These are phyloP conservation scores for Petrea volubilis DNA, from an alignment of 257 asterid genomes.

Conservation along the genomic window DNA sequence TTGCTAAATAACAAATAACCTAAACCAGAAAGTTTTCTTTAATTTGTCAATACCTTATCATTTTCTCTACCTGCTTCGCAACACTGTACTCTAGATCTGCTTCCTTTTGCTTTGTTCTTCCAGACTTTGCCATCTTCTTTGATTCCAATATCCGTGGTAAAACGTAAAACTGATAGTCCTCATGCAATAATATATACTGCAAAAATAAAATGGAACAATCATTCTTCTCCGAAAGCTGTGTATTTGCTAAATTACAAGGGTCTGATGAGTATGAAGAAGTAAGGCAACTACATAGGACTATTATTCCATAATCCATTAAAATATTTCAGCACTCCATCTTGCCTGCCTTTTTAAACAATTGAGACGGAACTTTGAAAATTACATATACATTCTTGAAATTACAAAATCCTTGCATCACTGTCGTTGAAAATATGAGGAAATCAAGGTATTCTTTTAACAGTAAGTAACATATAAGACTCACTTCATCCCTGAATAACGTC, in stretches of 20 bases:
- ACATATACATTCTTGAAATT: neutral
- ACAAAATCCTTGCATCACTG: neutral
- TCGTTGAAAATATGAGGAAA: neutral
- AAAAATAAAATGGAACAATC: slow-evolving; percentile 21
- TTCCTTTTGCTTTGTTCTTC: slow-evolving; percentile 93
- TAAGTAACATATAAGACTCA: slow-evolving; percentile 43
- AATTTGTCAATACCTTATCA: slow-evolving; percentile 78
- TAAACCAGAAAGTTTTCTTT: slow-evolving; percentile 13
- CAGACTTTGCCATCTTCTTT: slow-evolving; percentile 96
- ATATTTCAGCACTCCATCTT: slow-evolving; percentile 2
- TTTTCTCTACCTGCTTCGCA: slow-evolving; percentile 99
- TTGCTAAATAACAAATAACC: slow-evolving; percentile 3
- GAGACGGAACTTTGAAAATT: neutral
- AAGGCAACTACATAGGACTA: neutral
- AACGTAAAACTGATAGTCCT: slow-evolving; percentile 88
- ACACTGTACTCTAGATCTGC: slow-evolving; percentile 98
- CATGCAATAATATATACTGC: slow-evolving; percentile 90
- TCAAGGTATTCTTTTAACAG: slow-evolving; percentile 3
- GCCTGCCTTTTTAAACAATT: neutral
- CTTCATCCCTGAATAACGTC: slow-evolving; percentile 91
- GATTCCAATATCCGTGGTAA: slow-evolving; percentile 92
- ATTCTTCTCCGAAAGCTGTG: slow-evolving; percentile 16
- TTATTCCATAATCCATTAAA: neutral
- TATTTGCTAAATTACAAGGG: slow-evolving; percentile 5
- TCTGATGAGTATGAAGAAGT: neutral